These are phyloP conservation scores for Penicillium decumbens DNA, from an alignment of 2,329 filamentous ascomycete genomes.

Conservation along the genomic window DNA sequence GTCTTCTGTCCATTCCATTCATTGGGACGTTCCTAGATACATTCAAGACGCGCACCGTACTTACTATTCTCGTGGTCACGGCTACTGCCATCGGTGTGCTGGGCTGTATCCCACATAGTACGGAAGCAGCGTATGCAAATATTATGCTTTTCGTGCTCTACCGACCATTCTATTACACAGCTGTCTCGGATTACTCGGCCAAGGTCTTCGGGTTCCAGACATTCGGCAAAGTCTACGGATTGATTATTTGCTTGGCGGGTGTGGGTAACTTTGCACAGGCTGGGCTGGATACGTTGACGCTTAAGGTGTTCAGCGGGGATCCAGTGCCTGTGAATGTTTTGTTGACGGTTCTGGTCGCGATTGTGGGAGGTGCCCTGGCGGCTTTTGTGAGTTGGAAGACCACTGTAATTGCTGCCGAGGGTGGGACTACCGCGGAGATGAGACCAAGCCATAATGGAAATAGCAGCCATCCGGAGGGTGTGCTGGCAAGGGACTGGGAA, in stretches of 20 bases:
- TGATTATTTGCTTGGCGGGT: slow-evolving; percentile 81
- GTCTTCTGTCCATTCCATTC: slow-evolving; percentile 78
- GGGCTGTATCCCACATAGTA: slow-evolving; percentile 65
- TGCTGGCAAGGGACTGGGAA: slow-evolving; percentile 8
- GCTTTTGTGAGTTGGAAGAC: slow-evolving; percentile 58
- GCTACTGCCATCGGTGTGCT: slow-evolving; percentile 73
- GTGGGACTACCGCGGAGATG: neutral
- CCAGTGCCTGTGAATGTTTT: slow-evolving; percentile 73
- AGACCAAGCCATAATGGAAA: neutral
- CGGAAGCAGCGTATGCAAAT: slow-evolving; percentile 68
- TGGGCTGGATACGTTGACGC: slow-evolving; percentile 72
- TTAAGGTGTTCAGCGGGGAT: slow-evolving; percentile 65
- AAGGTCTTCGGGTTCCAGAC: slow-evolving; percentile 91
- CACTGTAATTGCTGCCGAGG: slow-evolving; percentile 12
- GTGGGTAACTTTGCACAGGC: slow-evolving; percentile 80
- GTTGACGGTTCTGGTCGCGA: slow-evolving; percentile 57
- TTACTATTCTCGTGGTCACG: slow-evolving; percentile 63
- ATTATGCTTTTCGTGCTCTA: slow-evolving; percentile 77
- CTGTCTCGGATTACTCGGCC: slow-evolving; percentile 80
- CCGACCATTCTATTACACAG: slow-evolving; percentile 82
- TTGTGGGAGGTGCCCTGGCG: slow-evolving; percentile 63
- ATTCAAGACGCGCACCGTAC: slow-evolving; percentile 66
- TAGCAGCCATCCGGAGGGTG: neutral
- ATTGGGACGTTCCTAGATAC: slow-evolving; percentile 76
- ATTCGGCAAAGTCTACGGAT: slow-evolving; percentile 89